Evolutionary conservation across 2,329 filamentous ascomycete species (phyloP).

Genomic region (Monilinia laxa): DNA sequence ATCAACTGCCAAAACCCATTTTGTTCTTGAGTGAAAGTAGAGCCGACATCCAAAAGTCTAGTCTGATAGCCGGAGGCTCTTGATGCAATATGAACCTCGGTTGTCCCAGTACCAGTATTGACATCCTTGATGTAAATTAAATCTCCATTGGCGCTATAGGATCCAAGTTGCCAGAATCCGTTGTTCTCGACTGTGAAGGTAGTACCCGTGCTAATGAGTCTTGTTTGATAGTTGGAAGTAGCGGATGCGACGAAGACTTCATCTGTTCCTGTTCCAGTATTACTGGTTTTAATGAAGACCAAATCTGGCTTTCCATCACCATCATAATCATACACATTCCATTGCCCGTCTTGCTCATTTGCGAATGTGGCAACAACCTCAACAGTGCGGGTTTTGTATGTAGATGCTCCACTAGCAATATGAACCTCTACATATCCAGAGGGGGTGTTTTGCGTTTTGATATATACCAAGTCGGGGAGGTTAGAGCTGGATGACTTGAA

Average conservation of each 20-base stretch:
- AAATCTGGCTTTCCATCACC: constrained; percentile 21
- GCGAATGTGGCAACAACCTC: constrained; percentile 20
- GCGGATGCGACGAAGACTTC: constrained; percentile 21
- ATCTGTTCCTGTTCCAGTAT: constrained; percentile 13
- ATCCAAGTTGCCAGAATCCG: constrained; percentile 17
- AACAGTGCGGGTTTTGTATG: constrained; percentile 11
- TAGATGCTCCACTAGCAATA: constrained; percentile 13
- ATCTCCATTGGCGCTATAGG: constrained; percentile 9
- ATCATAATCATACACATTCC: constrained; percentile 22
- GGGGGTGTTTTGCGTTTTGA: constrained; percentile 12
- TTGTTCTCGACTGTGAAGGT: constrained; percentile 13
- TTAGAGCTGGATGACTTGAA: constrained; percentile 3
- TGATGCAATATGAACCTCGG: constrained; percentile 19
- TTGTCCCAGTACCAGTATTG: constrained; percentile 7
- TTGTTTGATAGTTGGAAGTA: constrained; percentile 5
- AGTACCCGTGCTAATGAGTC: constrained; percentile 11
- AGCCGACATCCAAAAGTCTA: constrained; percentile 13
- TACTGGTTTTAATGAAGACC: constrained; percentile 22
- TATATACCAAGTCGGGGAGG: constrained; percentile 16
- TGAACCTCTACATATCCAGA: constrained; percentile 16
- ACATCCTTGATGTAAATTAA: constrained; percentile 21
- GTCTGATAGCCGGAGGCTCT: constrained; percentile 8
- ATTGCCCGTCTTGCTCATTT: constrained; percentile 21
- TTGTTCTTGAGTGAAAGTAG: constrained; percentile 17
- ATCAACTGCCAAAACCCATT: constrained; percentile 21